Evolutionary conservation across 73 alveolate species (phyloP).

Genomic region (Stentor coeruleus): DNA sequence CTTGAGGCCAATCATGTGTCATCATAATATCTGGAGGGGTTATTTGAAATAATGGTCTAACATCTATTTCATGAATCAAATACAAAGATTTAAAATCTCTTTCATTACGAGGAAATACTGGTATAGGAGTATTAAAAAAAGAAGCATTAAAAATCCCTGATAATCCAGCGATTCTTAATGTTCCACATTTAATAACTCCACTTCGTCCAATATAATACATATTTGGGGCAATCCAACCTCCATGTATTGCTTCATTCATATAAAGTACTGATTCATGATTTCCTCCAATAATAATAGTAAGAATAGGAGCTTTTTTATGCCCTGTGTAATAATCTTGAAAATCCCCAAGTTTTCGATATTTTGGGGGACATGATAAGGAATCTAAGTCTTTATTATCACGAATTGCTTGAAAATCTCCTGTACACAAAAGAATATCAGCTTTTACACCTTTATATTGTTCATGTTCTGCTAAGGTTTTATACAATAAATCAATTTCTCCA

Average conservation of each 20-base stretch:
- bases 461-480: neutral
- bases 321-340: slow-evolving; percentile 4
- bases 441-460: neutral
- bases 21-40: slow-evolving; percentile 23
- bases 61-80: neutral
- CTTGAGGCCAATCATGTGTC: slow-evolving; percentile 37
- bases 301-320: neutral
- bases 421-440: slow-evolving; percentile 11
- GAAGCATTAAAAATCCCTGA: slow-evolving; percentile 4
- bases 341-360: slow-evolving; percentile 13
- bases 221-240: slow-evolving; percentile 19
- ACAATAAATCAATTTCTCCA: slow-evolving; percentile 31
- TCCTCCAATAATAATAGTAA: slow-evolving; percentile 20
- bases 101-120: neutral
- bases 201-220: slow-evolving; percentile 13
- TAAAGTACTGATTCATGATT: neutral
- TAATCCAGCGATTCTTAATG: slow-evolving; percentile 9
- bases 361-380: slow-evolving; percentile 4
- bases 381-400: neutral
- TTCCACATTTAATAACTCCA: slow-evolving; percentile 8
- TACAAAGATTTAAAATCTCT: neutral
- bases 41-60: neutral
- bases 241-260: neutral
- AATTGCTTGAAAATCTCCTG: slow-evolving; percentile 21
- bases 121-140: neutral